Evolutionary conservation across 1,284 basidiomycete species (phyloP), one percentile per base, ranked within the genome.

Genomic region (Cutaneotrichosporon sp.): DNA sequence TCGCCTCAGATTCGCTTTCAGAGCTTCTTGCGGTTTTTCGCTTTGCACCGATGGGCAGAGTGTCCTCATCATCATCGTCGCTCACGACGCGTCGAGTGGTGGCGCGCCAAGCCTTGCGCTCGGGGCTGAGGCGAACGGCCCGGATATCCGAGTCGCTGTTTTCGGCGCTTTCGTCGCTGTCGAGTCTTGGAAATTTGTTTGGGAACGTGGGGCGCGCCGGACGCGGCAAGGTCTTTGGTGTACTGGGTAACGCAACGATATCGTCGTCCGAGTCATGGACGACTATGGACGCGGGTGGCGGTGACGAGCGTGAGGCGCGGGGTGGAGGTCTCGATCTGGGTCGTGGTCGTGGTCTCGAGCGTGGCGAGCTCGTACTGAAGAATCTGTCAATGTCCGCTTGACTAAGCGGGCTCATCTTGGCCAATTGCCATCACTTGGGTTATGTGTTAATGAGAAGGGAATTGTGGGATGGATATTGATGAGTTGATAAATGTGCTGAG

Each of bases 291-390:
- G 21, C 47, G 5, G 21, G 47, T 10, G 47, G 47, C 26, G n/a
- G 47, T n/a, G 47, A 50, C 47, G 47, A 21, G 21, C 47, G 47
- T 13, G 47, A 49, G 9, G 47, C 10, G 47, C 47, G 47, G 2
- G n/a, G n/a, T 31, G 30, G 8, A 30, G 22, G 22, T 32, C 26
- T 52, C 22, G 26, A 3, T 16, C 26, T 16, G 31, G 22, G 21
- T n/a, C n/a, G 14, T n/a, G 22, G 21, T n/a, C n/a, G 14, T n/a
- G 47, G n/a, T 10, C 47, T 22, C 4, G 47, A 10, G 47, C 21
- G n/a, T n/a, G 47, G 47, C 47, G 47, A 21, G 26, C 47, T 50
- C 21, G 47, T 50, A n/a, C 47, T 21, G 50, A 52, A 52, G 30
- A 52, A 52, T 5, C 22, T 18, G 26, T 52, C 50, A 18, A 52